Evolutionary conservation across 257 asterid species (phyloP).

Genomic region (Gynochthodes officinalis): DNA sequence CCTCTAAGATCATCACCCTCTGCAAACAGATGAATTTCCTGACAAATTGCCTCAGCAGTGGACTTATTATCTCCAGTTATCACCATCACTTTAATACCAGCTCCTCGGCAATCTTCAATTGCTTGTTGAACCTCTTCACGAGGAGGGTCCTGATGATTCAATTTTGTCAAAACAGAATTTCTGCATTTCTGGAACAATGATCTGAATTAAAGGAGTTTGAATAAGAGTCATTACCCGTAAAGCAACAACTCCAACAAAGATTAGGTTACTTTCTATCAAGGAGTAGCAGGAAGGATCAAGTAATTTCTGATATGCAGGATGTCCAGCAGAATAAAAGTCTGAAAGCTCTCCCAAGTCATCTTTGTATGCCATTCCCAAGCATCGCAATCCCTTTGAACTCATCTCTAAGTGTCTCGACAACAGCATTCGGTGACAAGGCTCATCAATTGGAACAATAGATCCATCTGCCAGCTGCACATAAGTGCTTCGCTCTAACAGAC

Average conservation of each 20-base stretch:
- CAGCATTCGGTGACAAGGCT: conserved; percentile 49
- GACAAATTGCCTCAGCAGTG: conserved; percentile 83
- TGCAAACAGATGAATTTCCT: conserved; percentile 58
- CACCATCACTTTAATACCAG: conserved; percentile 82
- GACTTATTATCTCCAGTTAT: conserved; percentile 91
- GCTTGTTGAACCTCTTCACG: conserved; percentile 76
- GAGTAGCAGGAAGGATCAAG: conserved; percentile 69
- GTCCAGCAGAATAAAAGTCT: conserved; percentile 49
- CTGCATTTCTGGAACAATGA: background rate
- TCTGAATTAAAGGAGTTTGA: too few species aligned
- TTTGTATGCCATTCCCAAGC: conserved; percentile 75
- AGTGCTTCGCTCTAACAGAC: conserved; percentile 65
- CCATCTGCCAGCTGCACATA: conserved; percentile 70
- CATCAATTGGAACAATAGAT: conserved; percentile 50
- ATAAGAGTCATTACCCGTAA: conserved; percentile 56
- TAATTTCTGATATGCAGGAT: conserved; percentile 67
- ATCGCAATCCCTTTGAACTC: conserved; percentile 78
- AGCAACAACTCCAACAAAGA: conserved; percentile 80
- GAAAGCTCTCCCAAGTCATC: conserved; percentile 69
- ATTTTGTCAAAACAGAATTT: background rate
- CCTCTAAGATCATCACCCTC: conserved; percentile 49
- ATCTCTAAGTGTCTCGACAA: conserved; percentile 53
- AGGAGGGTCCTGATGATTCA: conserved; percentile 72
- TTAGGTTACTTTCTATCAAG: conserved; percentile 59
- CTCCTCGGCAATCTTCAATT: conserved; percentile 68